Base-by-base conservation (phyloP, 768 basidiomycete species). In the Kockovaella imperatae region DNA sequence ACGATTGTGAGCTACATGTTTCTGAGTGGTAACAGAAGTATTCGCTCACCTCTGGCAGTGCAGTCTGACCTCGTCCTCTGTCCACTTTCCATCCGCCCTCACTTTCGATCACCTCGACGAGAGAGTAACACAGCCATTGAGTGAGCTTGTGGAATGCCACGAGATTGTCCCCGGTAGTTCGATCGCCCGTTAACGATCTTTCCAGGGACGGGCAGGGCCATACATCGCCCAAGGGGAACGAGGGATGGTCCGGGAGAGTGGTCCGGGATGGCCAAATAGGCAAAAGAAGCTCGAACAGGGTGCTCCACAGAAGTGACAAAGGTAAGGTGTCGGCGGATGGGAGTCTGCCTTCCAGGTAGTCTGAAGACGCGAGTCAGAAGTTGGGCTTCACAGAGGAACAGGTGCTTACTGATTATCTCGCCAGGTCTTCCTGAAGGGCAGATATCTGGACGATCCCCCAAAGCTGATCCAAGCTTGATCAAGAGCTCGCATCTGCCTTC, bases 91-190 rank as follows among this genome's bases (percentile, higher is more conserved):
- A 97, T 0, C 78, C 76, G 5, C 90, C 75, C 1, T 83, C 73
- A 55, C 77, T 80, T 69, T 90, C 79, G 35, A 97, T 78, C 1
- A 86, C 82, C 67, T 90, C 84, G 28, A 95, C 75, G 17, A 99
- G 75, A 57, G 83, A 85, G 69, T 95, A 93, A 6, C 89, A 84
- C 47, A 87, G 77, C 93, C 93, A 99, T 52, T 85, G 84, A 0
- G 87, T 88, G 40, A 99, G 77, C 69, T 99, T 97, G 74, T 96
- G 93, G 76, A 97, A 97, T 0, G 89, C 86, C 5, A 97, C 87
- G 25, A 87, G 75, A 44, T 81, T 77, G 44, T 83, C 83, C 39
- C 81, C 83, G 57, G 80, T 80, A 20, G 45, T 34, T 42, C 63
- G 35, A 10, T 52, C 25, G 6, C 48, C 49, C 13, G 57, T 50